These are phyloP conservation scores for Dipteronia sinensis DNA, from an alignment of 345 rosid species.

Conservation along the genomic window DNA sequence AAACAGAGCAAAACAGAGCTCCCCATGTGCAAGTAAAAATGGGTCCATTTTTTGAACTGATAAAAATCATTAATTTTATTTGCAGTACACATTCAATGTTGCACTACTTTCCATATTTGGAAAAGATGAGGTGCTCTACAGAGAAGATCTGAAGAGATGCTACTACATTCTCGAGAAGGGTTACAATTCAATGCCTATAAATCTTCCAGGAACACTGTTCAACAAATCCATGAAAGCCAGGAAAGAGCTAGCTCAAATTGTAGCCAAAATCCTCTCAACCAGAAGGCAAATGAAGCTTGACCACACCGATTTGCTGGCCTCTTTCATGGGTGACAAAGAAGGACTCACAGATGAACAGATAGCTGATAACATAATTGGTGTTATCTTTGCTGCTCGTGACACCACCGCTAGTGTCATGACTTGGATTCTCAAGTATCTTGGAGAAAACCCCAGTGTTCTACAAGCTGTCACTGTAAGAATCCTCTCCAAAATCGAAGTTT, in stretches of 20 bases:
- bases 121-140: conserved; percentile 57
- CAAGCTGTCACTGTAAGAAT: conserved; percentile 73
- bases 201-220: conserved; percentile 90
- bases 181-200: conserved; percentile 96
- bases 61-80: background rate
- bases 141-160: conserved; percentile 80
- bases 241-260: conserved; percentile 67
- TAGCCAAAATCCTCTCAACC: conserved; percentile 56
- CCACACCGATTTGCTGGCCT: conserved; percentile 63
- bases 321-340: conserved; percentile 77
- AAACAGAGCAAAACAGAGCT: conserved; percentile 33
- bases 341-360: conserved; percentile 75
- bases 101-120: conserved; percentile 83
- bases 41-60: background rate
- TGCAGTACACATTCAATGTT: conserved; percentile 83
- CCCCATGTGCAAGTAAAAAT: no score
- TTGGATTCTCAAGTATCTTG: conserved; percentile 85
- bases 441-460: conserved; percentile 66
- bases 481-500: background rate
- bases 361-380: conserved; percentile 87
- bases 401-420: conserved; percentile 85
- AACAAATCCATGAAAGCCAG: conserved; percentile 91
- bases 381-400: conserved; percentile 87
- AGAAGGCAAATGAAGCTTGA: conserved; percentile 50
- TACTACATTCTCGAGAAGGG: conserved; percentile 93